Percentiles rank a stretch among this genome's conserved stretches.
Evolutionary conservation across 805 yeast species (phyloP).

Genomic region (Wickerhamiella azymoides): DNA sequence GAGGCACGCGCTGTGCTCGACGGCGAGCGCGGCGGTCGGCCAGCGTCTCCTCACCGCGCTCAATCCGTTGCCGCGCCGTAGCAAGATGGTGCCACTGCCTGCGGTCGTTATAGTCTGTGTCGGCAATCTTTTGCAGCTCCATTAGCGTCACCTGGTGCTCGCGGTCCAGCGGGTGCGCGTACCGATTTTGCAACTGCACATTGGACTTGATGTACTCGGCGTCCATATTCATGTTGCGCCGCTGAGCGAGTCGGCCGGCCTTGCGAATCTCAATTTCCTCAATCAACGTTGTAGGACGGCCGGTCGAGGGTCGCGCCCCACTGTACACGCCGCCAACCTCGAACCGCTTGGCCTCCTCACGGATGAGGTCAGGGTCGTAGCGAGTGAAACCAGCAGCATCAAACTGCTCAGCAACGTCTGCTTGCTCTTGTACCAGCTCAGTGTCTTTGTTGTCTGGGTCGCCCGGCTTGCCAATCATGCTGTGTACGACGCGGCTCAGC

Average conservation of each 20-base stretch:
- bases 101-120: conserved; percentile 21
- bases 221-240: conserved; percentile 18
- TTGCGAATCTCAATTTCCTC: conserved; percentile 28
- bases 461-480: conserved; percentile 11
- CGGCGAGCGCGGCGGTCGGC: conserved; percentile 22
- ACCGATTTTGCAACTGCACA: conserved; percentile 4
- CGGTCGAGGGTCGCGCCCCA: conserved; percentile 10
- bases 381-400: conserved; percentile 21
- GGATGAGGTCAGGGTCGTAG: conserved; percentile 19
- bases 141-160: conserved; percentile 20
- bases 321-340: conserved; percentile 18
- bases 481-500: conserved; percentile 5
- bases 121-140: conserved; percentile 23
- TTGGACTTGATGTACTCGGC: conserved; percentile 12
- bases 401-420: conserved; percentile 4
- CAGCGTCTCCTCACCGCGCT: conserved; percentile 21
- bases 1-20: conserved; percentile 11
- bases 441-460: conserved; percentile 13
- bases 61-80: conserved; percentile 10
- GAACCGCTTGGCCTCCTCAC: conserved; percentile 18
- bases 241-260: conserved; percentile 21
- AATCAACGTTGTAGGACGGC: conserved; percentile 24
- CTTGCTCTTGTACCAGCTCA: conserved; percentile 9
- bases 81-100: conserved; percentile 17
- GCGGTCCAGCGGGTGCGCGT: conserved; percentile 21